Base-by-base conservation (phyloP, 345 rosid species). In the Lenwebbia sp. region DNA sequence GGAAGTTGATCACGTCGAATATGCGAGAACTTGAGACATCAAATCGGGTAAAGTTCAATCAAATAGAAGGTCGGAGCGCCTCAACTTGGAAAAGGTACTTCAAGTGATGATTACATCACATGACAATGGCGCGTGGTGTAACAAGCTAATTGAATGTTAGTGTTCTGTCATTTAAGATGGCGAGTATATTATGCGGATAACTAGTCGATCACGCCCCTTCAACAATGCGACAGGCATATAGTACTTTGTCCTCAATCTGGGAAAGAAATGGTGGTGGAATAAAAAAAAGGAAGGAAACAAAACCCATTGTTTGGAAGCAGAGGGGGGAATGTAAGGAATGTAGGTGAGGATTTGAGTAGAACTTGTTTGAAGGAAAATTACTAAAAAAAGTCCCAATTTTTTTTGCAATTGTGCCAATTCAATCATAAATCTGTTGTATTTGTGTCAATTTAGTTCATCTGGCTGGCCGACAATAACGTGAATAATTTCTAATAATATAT, bases 21-120 rank as follows among this genome's bases (percentile, higher is more conserved):
- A 0, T 65, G 10, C 41, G 0, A 8, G 0, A 33, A 21, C 1
- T 33, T 0, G 0, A 33, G 76, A 33, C 25, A 30, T 65, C 41
- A 17, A 7, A 65, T 65, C 23, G 14, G 0, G 41, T 23, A 62
- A 15, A 1, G 23, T 62, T 15, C 10, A 0, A 62, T 65, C 6
- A 0, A 33, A 33, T 8, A 0, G 0, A 33, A 0, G 76, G 44
- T 33, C 37, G 17, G 25, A 0, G 1, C 22, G 4, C 6, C 44
- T 65, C 0, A 10, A 0, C 25, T 33, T 17, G 25, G 6, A 65
- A 33, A 33, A 33, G 0, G 44, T 8, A 15, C 1, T 65, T 33
- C 13, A 4, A 7, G 6, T 0, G 22, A 33, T 0, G 0, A 30
- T 30, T 17, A 30, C 0, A 33, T 33, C 40, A 60, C 21, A 13